Conservation (phyloP, 202 grass and related monocot species). For the Schoenoplectus triqueter region DNA sequence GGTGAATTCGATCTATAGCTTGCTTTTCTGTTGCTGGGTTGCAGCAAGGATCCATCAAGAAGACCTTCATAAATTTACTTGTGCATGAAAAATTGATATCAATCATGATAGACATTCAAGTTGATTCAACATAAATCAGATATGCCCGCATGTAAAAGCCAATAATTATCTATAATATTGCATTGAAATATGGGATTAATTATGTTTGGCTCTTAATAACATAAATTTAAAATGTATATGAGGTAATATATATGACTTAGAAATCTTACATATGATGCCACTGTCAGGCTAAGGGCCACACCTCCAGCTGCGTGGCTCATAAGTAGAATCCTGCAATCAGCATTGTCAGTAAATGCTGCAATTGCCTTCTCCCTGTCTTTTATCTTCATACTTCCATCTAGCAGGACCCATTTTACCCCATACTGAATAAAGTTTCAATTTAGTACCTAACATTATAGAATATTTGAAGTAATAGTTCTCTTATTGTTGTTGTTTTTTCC, state of each 20-base stretch:
- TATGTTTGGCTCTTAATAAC: background rate
- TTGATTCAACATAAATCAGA: background rate
- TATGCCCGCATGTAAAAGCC: background rate
- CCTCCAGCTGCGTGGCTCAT: conserved; percentile 94
- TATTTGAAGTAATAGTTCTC: background rate
- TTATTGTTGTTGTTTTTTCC: background rate
- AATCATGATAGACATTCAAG: background rate
- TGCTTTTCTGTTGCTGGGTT: conserved; percentile 52
- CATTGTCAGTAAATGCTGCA: conserved; percentile 61
- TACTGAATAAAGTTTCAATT: conserved; percentile 51
- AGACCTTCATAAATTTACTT: background rate
- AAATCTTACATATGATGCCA: conserved; percentile 76
- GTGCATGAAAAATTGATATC: background rate
- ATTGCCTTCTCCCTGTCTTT: conserved; percentile 72
- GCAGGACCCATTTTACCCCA: conserved; percentile 79
- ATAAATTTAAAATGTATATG: background rate
- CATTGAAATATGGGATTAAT: background rate
- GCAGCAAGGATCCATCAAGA: conserved; percentile 3
- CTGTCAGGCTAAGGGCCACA: conserved; percentile 77
- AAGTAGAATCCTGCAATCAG: conserved; percentile 73
- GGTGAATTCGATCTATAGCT: conserved; percentile 84
- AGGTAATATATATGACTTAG: background rate
- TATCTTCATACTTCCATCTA: conserved; percentile 78
- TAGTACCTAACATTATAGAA: conserved; percentile 14
- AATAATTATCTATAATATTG: no score